Conservation (phyloP, 345 rosid species). For the Linum trigynum region DNA sequence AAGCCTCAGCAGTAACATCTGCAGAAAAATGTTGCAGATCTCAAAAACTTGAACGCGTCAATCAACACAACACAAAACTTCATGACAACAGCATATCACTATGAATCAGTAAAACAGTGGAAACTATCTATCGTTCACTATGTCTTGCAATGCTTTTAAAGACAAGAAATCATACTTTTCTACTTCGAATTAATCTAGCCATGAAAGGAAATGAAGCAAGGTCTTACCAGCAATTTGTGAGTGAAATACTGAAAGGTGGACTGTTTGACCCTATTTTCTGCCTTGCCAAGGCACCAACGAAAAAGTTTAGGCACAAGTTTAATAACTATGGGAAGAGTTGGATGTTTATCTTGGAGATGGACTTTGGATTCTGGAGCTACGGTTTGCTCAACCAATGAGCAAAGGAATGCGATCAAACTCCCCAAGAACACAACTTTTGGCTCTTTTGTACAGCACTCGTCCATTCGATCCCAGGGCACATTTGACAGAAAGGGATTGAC, state of each 20-base stretch:
- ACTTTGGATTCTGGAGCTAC: constrained; percentile 21
- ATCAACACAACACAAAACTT: neutral
- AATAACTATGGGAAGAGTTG: constrained; percentile 25
- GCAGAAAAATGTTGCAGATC: constrained; percentile 18
- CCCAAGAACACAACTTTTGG: constrained; percentile 41
- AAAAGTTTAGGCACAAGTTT: constrained; percentile 52
- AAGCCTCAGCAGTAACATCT: constrained; percentile 78
- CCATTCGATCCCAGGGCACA: constrained; percentile 44
- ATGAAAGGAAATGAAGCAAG: constrained; percentile 9
- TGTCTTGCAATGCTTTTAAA: neutral
- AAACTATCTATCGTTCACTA: neutral
- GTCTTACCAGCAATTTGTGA: constrained; percentile 72
- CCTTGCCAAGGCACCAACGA: constrained; percentile 46
- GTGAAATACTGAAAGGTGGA: constrained; percentile 49
- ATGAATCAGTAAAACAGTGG: neutral
- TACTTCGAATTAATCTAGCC: too few relatives aligned
- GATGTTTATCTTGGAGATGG: constrained; percentile 26
- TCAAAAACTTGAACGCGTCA: neutral
- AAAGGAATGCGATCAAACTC: constrained; percentile 57
- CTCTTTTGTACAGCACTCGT: constrained; percentile 23
- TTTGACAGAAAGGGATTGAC: constrained; percentile 36
- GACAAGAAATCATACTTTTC: neutral
- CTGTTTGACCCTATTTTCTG: constrained; percentile 21
- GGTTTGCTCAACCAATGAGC: constrained; percentile 52
- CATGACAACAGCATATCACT: neutral